These are phyloP conservation scores for Amanita rubescens DNA, from an alignment of 768 basidiomycete genomes.

Conservation along the genomic window DNA sequence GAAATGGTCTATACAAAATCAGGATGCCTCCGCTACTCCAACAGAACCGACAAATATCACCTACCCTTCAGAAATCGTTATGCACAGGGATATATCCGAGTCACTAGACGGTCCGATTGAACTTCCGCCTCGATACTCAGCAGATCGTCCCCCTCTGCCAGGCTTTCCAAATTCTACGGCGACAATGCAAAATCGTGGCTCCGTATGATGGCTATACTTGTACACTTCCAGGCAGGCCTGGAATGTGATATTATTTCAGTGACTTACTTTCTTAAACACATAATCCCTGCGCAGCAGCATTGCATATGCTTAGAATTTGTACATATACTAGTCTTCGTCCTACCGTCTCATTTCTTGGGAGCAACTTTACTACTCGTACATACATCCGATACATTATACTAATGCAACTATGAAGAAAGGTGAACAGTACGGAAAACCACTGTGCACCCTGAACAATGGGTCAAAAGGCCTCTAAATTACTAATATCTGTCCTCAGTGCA, in stretches of 20 bases:
- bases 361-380: constrained; percentile 4
- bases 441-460: neutral
- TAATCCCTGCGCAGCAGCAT: too few species aligned
- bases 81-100: constrained; percentile 25
- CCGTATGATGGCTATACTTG: neutral
- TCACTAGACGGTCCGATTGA: constrained; percentile 16
- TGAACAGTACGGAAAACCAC: neutral
- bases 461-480: neutral
- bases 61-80: constrained; percentile 12
- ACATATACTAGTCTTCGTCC: neutral
- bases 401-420: neutral
- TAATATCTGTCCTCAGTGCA: neutral
- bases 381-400: constrained; percentile 2
- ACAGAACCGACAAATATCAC: neutral
- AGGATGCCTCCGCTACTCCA: neutral
- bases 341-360: neutral
- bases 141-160: constrained; percentile 19
- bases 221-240: neutral
- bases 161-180: constrained; percentile 12
- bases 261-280: neutral
- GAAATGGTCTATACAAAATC: constrained; percentile 4
- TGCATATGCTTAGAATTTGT: neutral
- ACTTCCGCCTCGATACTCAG: constrained; percentile 26
- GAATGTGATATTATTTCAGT: neutral
- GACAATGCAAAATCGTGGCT: neutral